A percentile compares a stretch with the other conserved stretches of the same genome.
Evolutionary conservation across 208 protist species (phyloP).

Genomic region (Leishmania amazonensis): DNA sequence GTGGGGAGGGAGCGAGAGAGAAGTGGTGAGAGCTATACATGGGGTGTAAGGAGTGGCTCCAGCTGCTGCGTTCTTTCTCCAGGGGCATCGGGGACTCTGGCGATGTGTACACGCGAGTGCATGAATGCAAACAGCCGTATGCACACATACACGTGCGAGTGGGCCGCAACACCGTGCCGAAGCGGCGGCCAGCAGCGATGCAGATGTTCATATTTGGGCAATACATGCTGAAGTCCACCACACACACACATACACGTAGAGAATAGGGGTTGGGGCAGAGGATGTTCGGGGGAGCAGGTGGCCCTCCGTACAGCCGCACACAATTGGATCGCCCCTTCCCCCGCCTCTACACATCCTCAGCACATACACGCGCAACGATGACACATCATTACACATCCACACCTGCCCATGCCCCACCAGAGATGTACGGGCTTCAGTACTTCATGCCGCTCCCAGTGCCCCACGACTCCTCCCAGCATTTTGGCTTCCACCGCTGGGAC

Average conservation of each 20-base stretch:
- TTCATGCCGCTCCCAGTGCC: conserved; percentile 69
- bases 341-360: background rate
- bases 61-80: background rate
- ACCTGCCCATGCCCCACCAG: background rate
- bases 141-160: background rate
- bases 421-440: conserved; percentile 13
- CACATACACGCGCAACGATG: background rate
- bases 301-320: background rate
- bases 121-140: background rate
- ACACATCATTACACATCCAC: background rate
- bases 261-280: no score
- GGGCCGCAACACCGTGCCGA: background rate
- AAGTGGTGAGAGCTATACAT: background rate
- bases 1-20: background rate
- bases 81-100: background rate
- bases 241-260: background rate
- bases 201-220: background rate
- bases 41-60: background rate
- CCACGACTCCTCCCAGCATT: conserved; percentile 90
- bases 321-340: no score
- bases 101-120: background rate
- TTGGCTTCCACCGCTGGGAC: conserved; percentile 88
- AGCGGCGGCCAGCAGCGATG: background rate
- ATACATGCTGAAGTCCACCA: background rate
- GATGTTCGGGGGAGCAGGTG: background rate